Percentiles rank a stretch among this genome's conserved stretches.
phyloP scores from a whole-genome alignment of 2,329 filamentous ascomycete genomes.

The Fusarium bulbicola region DNA sequence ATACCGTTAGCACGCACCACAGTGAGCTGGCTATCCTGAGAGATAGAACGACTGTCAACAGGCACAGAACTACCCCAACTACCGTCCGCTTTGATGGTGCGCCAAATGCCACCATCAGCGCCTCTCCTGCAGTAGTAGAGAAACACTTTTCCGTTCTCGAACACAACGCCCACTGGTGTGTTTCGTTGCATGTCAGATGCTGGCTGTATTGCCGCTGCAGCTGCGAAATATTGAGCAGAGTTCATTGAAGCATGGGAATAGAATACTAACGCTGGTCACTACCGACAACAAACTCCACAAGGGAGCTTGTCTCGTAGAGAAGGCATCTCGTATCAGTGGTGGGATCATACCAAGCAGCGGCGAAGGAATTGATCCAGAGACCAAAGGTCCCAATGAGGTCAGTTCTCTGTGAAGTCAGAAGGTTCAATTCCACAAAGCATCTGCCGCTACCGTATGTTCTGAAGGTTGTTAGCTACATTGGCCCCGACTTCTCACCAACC shows the following conservation, averaged over 20 bases:
- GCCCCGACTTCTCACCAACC: background rate
- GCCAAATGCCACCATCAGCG: background rate
- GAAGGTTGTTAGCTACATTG: background rate
- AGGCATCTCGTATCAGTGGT: fast-evolving
- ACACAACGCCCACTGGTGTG: background rate
- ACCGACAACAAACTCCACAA: background rate
- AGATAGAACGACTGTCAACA: background rate
- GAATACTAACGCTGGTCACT: background rate
- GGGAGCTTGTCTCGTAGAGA: background rate
- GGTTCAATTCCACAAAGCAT: background rate
- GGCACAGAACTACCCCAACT: fast-evolving
- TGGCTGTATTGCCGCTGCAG: too few relatives aligned
- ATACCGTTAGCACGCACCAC: background rate
- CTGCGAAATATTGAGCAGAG: background rate
- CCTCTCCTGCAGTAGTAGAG: background rate
- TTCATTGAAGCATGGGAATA: fast-evolving
- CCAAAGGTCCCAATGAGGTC: background rate
- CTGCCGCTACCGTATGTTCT: background rate
- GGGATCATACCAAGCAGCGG: background rate
- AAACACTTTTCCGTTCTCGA: background rate
- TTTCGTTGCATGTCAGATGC: background rate
- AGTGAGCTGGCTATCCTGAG: background rate
- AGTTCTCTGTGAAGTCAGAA: background rate
- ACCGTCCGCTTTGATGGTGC: background rate
- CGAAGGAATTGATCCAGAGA: background rate